Evolutionary conservation across 352 stramenopile genomes (phyloP), one percentile per base, ranked within the genome.

Genomic region (Phytophthora pinifolia): DNA sequence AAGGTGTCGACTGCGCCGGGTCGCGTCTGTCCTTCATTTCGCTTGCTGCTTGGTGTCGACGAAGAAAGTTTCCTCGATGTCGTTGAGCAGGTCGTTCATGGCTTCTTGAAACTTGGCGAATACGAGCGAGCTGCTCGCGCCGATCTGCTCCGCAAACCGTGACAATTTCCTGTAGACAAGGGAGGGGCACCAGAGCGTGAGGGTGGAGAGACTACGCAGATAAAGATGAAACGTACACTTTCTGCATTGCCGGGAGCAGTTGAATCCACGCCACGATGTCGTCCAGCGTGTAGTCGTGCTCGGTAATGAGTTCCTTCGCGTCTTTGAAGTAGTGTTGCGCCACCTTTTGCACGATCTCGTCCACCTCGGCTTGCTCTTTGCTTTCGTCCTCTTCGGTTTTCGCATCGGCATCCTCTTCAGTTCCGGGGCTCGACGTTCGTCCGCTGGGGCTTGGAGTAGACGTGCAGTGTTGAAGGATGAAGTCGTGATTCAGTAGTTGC

Each of bases 91-190:
- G 4, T 87, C 72, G 35, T 86, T 88, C 77, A 92, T 92, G 2
- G 70, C 74, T 35, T 67, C 46, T 68, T 91, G 70, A 55, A 92
- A 89, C 43, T 89, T 92, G 36, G 67, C 36, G 59, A 80, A 91
- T 36, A 89, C 67, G 6, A 82, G 35, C 7, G 65, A 65, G 6
- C 71, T 70, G 18, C 64, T 82, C 3, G 65, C 65, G 12, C 80
- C 82, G 22, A 89, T 86, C 55, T 92, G 84, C 46, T 92, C 79
- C 0, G 82, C 79, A 35, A 94, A 89, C 2, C 82, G 72, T 36
- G 72, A 73, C n/a, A 94, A 61, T 76, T 94, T 94, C 47, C 82
- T 94, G 59, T n/a, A n/a, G n/a, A n/a, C n/a, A n/a, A n/a, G n/a
- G n/a, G 22, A 27, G 22, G 22, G 22, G 6, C 6, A 22, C 49